Evolutionary conservation across 2,329 filamentous ascomycete genomes (phyloP).

Genomic region (Chaetomium strumarium): DNA sequence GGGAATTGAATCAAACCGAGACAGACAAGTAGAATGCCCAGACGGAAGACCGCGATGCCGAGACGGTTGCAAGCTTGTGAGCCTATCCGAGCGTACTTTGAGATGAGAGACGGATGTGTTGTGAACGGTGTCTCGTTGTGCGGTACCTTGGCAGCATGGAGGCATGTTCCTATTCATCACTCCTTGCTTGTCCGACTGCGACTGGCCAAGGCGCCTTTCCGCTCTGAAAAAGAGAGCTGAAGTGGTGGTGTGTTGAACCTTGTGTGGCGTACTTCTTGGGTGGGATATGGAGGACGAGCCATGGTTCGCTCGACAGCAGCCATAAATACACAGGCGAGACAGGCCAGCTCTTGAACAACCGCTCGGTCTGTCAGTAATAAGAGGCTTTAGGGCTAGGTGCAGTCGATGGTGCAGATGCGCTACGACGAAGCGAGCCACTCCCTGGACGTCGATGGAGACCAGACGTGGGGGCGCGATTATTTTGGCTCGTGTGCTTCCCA

Average conservation of each 20-base stretch:
- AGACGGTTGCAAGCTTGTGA: conserved; percentile 17
- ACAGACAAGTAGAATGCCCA: conserved; percentile 19
- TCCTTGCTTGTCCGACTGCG: conserved; percentile 4
- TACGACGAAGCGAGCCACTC: conserved; percentile 12
- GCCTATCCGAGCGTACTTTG: conserved; percentile 1
- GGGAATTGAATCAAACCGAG: conserved; percentile 6
- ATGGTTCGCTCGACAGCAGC: no score
- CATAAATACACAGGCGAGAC: no score
- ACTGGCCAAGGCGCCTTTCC: conserved; percentile 2
- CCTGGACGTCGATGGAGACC: background rate
- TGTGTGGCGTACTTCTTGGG: no score
- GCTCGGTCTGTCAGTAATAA: background rate
- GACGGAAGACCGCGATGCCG: conserved; percentile 27
- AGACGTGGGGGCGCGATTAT: conserved; percentile 11
- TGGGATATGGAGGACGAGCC: no score
- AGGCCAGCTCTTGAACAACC: background rate
- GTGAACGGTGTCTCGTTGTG: background rate
- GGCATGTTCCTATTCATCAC: background rate
- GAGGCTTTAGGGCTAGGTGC: conserved; percentile 13
- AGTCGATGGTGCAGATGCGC: conserved; percentile 17
- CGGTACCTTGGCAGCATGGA: background rate
- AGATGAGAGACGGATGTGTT: conserved; percentile 1
- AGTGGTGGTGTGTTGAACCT: no score
- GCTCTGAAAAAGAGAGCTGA: background rate
- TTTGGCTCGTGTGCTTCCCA: conserved; percentile 2